A percentile compares a stretch with the other conserved stretches of the same genome.
These are phyloP conservation scores for button mushroom (Agaricus bisporus) DNA, from an alignment of 768 basidiomycete species.

Conservation along the genomic window DNA sequence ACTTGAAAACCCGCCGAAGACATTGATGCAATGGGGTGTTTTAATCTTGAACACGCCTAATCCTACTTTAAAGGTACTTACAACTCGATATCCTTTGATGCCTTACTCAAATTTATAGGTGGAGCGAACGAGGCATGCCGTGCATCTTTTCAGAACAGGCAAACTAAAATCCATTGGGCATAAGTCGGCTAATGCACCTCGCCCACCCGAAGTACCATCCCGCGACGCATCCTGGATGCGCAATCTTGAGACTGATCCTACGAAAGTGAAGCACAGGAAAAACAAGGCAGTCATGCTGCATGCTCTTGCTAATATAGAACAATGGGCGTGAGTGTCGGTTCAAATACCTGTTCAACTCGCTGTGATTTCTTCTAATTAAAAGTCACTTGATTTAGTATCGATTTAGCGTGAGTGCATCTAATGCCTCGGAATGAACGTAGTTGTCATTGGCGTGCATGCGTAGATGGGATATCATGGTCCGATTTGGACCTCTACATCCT, in stretches of 20 bases:
- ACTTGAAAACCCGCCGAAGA: constrained; percentile 42
- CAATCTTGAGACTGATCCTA: constrained; percentile 49
- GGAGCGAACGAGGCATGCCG: constrained; percentile 63
- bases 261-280: constrained; percentile 53
- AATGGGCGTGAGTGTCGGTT: constrained; percentile 67
- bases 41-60: constrained; percentile 71
- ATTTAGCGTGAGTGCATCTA: constrained; percentile 54
- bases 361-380: background rate
- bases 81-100: background rate
- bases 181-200: constrained; percentile 38
- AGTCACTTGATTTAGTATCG: constrained; percentile 40
- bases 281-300: constrained; percentile 73
- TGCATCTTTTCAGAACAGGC: constrained; percentile 63
- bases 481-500: constrained; percentile 58
- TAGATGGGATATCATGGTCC: constrained; percentile 81
- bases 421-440: background rate
- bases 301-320: constrained; percentile 80
- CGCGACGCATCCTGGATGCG: constrained; percentile 45
- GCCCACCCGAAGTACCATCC: constrained; percentile 58
- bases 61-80: constrained; percentile 29
- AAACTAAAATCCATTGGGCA: constrained; percentile 63
- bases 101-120: constrained; percentile 32
- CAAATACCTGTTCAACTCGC: background rate
- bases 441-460: background rate
- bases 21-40: constrained; percentile 74